These are phyloP conservation scores for Alternaria longipes DNA, from an alignment of 2,329 filamentous ascomycete species.

Conservation along the genomic window DNA sequence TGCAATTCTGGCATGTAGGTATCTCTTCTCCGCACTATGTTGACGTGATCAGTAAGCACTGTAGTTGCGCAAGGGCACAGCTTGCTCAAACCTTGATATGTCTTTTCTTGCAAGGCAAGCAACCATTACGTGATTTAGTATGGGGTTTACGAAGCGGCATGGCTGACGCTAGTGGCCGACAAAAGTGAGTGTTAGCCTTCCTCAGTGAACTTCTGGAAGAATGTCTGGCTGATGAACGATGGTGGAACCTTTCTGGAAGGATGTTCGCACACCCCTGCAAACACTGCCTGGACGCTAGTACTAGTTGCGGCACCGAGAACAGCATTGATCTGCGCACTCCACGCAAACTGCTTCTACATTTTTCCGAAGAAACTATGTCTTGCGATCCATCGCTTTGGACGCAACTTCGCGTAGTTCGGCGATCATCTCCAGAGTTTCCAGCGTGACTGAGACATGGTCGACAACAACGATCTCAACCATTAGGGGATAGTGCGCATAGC, in stretches of 20 bases:
- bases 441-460: too few species aligned
- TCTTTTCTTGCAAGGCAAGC: constrained; percentile 5
- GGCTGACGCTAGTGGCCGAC: background rate
- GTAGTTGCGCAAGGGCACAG: background rate
- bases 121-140: constrained; percentile 10
- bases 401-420: rapidly evolving
- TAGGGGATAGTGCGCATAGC: too few species aligned
- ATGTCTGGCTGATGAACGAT: background rate
- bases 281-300: background rate
- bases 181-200: background rate
- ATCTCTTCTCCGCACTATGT: constrained; percentile 2
- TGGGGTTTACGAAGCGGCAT: constrained; percentile 5
- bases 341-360: background rate
- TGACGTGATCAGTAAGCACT: background rate
- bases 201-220: background rate
- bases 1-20: background rate
- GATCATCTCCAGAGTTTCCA: rapidly evolving
- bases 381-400: background rate
- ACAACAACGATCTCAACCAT: too few species aligned
- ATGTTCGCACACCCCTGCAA: background rate
- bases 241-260: background rate
- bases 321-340: background rate
- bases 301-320: background rate
- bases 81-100: background rate
- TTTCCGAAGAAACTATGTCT: background rate